Conservation (phyloP, 306 rosid species). For the Vachellia collinsii region DNA sequence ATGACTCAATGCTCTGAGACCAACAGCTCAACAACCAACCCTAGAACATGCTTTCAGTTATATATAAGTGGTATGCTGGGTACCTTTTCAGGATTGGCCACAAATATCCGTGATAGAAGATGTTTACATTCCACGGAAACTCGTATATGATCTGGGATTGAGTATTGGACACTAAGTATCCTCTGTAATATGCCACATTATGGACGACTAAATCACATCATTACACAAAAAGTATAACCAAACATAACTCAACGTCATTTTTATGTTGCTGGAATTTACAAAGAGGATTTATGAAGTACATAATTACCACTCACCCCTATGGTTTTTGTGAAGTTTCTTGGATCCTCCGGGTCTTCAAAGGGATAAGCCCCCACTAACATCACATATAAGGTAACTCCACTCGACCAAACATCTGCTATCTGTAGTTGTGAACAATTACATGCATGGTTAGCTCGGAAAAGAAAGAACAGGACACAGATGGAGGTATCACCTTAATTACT, state of each 20-base stretch:
- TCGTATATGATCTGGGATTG: constrained; percentile 63
- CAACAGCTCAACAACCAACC: constrained; percentile 13
- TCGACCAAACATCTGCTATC: constrained; percentile 97
- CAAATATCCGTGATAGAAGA: constrained; percentile 74
- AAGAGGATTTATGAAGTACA: constrained; percentile 20
- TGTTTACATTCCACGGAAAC: constrained; percentile 70
- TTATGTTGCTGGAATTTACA: neutral
- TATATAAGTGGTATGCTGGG: constrained; percentile 1
- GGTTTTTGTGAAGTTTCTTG: constrained; percentile 71
- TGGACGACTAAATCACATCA: constrained; percentile 32
- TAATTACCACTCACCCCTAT: constrained; percentile 54
- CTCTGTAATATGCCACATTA: constrained; percentile 54
- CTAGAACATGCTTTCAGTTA: neutral
- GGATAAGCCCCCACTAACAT: constrained; percentile 91
- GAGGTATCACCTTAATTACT: neutral
- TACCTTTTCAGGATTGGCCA: constrained; percentile 80
- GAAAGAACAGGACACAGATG: neutral
- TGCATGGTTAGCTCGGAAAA: constrained; percentile 7
- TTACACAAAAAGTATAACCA: constrained; percentile 4
- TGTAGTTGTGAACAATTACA: constrained; percentile 36
- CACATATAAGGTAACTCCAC: constrained; percentile 91
- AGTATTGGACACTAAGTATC: constrained; percentile 68
- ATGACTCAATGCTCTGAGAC: constrained; percentile 14
- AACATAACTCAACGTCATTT: constrained; percentile 17
- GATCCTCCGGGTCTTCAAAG: constrained; percentile 80